Base-by-base conservation (phyloP, 169 alveolate species). In the Eimeria praecox region DNA sequence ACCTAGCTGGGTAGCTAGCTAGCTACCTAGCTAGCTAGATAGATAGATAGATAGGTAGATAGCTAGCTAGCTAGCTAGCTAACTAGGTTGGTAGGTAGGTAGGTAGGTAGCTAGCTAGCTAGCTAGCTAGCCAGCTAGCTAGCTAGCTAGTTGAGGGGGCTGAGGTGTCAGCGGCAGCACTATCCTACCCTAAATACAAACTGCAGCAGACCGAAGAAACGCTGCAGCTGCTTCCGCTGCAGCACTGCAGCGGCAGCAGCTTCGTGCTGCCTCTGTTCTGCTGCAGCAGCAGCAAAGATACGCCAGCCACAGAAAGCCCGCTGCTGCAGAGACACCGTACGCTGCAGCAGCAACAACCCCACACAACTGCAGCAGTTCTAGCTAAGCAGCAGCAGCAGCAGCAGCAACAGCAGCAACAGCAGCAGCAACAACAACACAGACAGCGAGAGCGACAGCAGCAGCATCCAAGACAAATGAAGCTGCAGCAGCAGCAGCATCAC, bases 271-370 rank as follows among this genome's bases (percentile, higher is more conserved):
- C 69, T 10, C 66, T 44, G 71, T 49, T 82, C 73, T 20, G 90
- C 90, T 52, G 90, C 90, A 27, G 71, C 90, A 27, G 90, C 73
- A 22, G 90, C 38, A 46, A 82, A 49, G 90, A 49, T 8, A n/a
- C 90, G 90, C 73, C 66, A 46, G 18, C 71, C 90, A 35, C 52
- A 35, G 46, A 82, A 46, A 16, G 90, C 90, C n/a, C 90, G 44
- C 44, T 46, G 73, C 90, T n/a, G 46, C 90, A 82, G 69, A 49
- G 90, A 82, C 27, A 27, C 69, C 73, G 90, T 35, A 27, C 90
- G 90, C 90, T 82, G 90, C 66, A 49, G 90, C 66, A 22, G 90
- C 66, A 82, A 44, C 69, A 46, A 71, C 12, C 83, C 42, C 49
- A 71, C 42, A 38, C 18, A 6, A 44, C 83, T 35, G 49, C 83